A percentile compares a stretch with the other conserved stretches of the same genome.
Conservation (phyloP, 2,329 filamentous ascomycete species). For the Venturia asperata region DNA sequence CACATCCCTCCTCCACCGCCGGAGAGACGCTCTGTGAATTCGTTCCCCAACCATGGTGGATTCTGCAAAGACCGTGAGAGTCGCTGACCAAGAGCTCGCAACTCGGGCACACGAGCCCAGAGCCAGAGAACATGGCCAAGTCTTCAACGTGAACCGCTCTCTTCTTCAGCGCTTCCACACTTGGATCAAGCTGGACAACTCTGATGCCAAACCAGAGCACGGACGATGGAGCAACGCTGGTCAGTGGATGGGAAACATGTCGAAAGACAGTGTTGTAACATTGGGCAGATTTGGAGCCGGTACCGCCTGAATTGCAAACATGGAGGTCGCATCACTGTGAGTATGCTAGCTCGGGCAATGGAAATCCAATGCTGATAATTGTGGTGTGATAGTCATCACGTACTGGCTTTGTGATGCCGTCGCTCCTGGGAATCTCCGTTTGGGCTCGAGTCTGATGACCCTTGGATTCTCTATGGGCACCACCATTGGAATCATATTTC, state of each 20-base stretch:
- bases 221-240: constrained; percentile 16
- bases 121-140: not conserved
- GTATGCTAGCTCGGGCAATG: not conserved
- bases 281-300: constrained; percentile 1
- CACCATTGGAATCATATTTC: constrained; percentile 23
- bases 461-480: constrained; percentile 23
- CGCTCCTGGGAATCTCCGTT: constrained; percentile 22
- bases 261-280: not conserved
- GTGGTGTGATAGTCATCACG: constrained; percentile 20
- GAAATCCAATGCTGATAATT: not conserved
- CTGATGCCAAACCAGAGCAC: not conserved
- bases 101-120: not conserved
- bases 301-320: constrained; percentile 6
- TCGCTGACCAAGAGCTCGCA: not conserved
- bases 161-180: not conserved
- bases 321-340: constrained; percentile 12
- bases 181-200: constrained; percentile 5
- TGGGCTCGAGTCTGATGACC: constrained; percentile 24
- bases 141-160: not conserved
- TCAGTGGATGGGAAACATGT: not conserved
- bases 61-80: not conserved
- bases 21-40: not conserved
- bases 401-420: constrained; percentile 26
- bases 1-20: not conserved
- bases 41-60: not conserved